These are phyloP conservation scores for Phylloporus sp. DNA, from an alignment of 768 basidiomycete species.

Conservation along the genomic window DNA sequence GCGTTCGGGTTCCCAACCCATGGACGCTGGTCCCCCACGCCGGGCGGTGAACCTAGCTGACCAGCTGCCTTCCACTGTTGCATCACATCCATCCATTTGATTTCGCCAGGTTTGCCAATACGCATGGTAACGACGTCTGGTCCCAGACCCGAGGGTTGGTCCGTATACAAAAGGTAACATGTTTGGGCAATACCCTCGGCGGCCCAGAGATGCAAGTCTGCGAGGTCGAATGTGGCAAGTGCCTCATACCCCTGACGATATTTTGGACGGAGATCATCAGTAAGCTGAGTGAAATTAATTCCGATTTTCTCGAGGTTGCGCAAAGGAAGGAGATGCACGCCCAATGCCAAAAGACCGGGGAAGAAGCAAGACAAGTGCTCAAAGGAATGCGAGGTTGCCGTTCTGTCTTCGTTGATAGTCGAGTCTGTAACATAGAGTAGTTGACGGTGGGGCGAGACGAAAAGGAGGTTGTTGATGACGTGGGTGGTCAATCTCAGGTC, in stretches of 20 bases:
- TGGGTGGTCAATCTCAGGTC: constrained; percentile 59
- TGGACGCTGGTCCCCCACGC: constrained; percentile 38
- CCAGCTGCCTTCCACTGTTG: constrained; percentile 46
- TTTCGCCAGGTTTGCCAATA: constrained; percentile 20
- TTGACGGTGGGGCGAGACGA: constrained; percentile 56
- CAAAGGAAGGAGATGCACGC: constrained; percentile 56
- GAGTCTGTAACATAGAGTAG: constrained; percentile 67
- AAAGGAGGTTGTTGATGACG: constrained; percentile 61
- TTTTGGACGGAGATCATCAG: constrained; percentile 18
- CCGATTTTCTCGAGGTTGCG: constrained; percentile 46
- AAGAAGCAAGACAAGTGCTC: constrained; percentile 79
- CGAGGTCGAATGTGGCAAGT: constrained; percentile 46
- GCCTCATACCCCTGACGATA: constrained; percentile 31
- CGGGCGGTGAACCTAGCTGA: constrained; percentile 46
- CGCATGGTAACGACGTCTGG: constrained; percentile 50
- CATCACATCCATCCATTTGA: constrained; percentile 32
- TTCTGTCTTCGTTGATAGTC: constrained; percentile 23
- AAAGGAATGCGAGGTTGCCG: constrained; percentile 44
- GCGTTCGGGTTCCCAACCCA: constrained; percentile 25
- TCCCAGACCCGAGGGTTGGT: constrained; percentile 62
- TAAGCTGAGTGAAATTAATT: constrained; percentile 41
- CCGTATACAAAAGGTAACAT: constrained; percentile 68
- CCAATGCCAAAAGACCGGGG: constrained; percentile 69
- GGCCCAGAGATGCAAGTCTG: constrained; percentile 67
- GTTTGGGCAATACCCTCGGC: constrained; percentile 70